phyloP scores from a whole-genome alignment of 1,139 yeast species.

The Suhomyces terraborum region DNA sequence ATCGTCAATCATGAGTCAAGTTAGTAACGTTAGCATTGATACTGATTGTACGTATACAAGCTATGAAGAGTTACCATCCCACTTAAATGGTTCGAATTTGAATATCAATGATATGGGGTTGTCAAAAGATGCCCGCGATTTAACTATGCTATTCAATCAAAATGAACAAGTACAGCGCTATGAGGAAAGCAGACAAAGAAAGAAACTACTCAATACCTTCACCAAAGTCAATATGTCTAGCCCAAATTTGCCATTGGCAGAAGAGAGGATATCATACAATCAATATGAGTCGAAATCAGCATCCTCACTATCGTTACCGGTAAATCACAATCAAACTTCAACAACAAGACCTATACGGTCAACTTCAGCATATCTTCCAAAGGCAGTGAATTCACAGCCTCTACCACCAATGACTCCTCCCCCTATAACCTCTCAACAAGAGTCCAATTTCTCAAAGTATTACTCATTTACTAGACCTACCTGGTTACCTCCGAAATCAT shows the following conservation, averaged over 20 bases:
- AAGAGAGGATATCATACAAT: slow-evolving; percentile 1
- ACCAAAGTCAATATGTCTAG: slow-evolving; percentile 21
- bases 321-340: neutral
- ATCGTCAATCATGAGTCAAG: slow-evolving; percentile 42
- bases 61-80: slow-evolving; percentile 14
- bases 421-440: slow-evolving; percentile 5
- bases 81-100: slow-evolving; percentile 7
- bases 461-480: slow-evolving; percentile 60
- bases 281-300: slow-evolving; percentile 2
- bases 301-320: slow-evolving; percentile 12
- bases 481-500: slow-evolving; percentile 67
- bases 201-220: slow-evolving; percentile 29
- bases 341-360: slow-evolving; percentile 6
- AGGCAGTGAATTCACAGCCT: slow-evolving; percentile 3
- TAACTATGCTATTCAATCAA: slow-evolving; percentile 42
- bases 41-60: slow-evolving; percentile 21
- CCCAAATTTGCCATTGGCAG: slow-evolving; percentile 5
- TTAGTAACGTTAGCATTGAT: slow-evolving; percentile 24
- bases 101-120: slow-evolving; percentile 26
- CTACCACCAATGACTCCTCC: slow-evolving; percentile 6
- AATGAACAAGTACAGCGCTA: slow-evolving; percentile 37
- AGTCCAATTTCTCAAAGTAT: slow-evolving; percentile 24
- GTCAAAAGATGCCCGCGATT: slow-evolving; percentile 51
- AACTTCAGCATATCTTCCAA: slow-evolving; percentile 13
- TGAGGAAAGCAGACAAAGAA: slow-evolving; percentile 43